These are phyloP conservation scores for Coniella lustricola DNA, from an alignment of 2,329 filamentous ascomycete species.

Conservation along the genomic window DNA sequence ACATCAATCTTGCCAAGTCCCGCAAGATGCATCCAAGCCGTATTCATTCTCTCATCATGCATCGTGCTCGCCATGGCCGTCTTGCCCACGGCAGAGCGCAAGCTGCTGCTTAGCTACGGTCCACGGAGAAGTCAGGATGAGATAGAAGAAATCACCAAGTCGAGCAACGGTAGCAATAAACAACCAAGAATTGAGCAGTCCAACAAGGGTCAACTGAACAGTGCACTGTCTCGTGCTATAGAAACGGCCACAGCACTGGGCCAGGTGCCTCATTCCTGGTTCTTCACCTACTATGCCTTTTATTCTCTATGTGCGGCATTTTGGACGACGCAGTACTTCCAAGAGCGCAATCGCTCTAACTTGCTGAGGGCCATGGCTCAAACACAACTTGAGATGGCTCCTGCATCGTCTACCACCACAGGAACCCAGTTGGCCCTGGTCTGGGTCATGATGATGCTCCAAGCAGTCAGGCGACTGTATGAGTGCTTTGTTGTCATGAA, in stretches of 20 bases:
- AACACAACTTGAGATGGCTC: slow-evolving; percentile 20
- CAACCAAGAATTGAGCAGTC: background rate
- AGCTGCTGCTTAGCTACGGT: slow-evolving; percentile 44
- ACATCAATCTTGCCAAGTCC: slow-evolving; percentile 17
- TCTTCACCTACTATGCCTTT: slow-evolving; percentile 76
- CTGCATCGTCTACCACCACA: slow-evolving; percentile 41
- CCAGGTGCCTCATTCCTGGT: slow-evolving; percentile 81
- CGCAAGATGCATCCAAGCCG: slow-evolving; percentile 35
- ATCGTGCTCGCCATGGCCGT: slow-evolving; percentile 35
- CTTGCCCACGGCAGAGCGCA: slow-evolving; percentile 37
- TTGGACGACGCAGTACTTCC: slow-evolving; percentile 62
- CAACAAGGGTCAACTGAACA: slow-evolving; percentile 16
- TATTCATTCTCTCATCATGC: slow-evolving; percentile 37
- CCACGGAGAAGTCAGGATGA: slow-evolving; percentile 29
- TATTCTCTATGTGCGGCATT: slow-evolving; percentile 64
- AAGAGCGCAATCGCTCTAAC: slow-evolving; percentile 33
- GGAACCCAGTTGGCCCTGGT: slow-evolving; percentile 55
- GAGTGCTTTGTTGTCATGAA: slow-evolving; percentile 63
- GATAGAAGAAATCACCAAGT: too few relatives aligned
- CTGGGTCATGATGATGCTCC: slow-evolving; percentile 68
- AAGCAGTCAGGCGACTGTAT: slow-evolving; percentile 67
- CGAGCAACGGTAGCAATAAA: background rate
- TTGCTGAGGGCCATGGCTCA: slow-evolving; percentile 23
- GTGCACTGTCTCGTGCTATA: slow-evolving; percentile 19
- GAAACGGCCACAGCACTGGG: slow-evolving; percentile 31